phyloP scores from a whole-genome alignment of 805 yeast species.

The Candida suzukii region DNA sequence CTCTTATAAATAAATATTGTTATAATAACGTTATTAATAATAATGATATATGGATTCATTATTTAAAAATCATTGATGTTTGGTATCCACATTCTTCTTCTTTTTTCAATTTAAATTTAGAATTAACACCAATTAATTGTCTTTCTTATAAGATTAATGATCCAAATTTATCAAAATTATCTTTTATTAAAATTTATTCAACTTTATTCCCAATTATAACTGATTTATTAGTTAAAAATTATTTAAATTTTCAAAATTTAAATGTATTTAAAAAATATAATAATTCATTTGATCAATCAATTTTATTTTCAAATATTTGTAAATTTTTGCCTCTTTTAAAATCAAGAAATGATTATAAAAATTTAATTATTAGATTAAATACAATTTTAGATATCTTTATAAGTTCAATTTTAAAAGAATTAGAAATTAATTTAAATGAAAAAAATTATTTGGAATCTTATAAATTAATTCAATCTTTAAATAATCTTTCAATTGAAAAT shows the following conservation, averaged over 20 bases:
- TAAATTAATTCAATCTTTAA: slow-evolving; percentile 18
- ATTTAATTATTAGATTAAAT: slow-evolving; percentile 31
- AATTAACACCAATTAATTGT: slow-evolving; percentile 20
- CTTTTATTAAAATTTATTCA: slow-evolving; percentile 20
- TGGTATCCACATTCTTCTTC: no score
- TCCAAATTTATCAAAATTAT: slow-evolving; percentile 15
- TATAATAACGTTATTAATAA: slow-evolving; percentile 16
- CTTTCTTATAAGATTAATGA: slow-evolving; percentile 14
- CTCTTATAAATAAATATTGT: slow-evolving; percentile 19
- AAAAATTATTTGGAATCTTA: slow-evolving; percentile 34
- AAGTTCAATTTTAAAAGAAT: slow-evolving; percentile 60
- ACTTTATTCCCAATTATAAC: slow-evolving; percentile 22
- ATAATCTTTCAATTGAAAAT: slow-evolving; percentile 13
- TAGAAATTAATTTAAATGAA: slow-evolving; percentile 49
- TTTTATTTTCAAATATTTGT: slow-evolving; percentile 22
- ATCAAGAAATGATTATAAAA: slow-evolving; percentile 14
- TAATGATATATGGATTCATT: slow-evolving; percentile 18
- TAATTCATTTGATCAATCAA: slow-evolving; percentile 24
- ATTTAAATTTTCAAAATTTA: slow-evolving; percentile 25
- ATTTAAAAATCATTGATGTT: slow-evolving; percentile 13
- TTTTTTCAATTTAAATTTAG: no score
- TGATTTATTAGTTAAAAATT: slow-evolving; percentile 25
- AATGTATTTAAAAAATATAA: slow-evolving; percentile 21
- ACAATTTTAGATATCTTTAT: slow-evolving; percentile 63
- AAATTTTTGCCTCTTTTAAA: slow-evolving; percentile 19